phyloP scores from a whole-genome alignment of 805 yeast genomes.

The Cyberlindnera nakhonratchasimensis region DNA sequence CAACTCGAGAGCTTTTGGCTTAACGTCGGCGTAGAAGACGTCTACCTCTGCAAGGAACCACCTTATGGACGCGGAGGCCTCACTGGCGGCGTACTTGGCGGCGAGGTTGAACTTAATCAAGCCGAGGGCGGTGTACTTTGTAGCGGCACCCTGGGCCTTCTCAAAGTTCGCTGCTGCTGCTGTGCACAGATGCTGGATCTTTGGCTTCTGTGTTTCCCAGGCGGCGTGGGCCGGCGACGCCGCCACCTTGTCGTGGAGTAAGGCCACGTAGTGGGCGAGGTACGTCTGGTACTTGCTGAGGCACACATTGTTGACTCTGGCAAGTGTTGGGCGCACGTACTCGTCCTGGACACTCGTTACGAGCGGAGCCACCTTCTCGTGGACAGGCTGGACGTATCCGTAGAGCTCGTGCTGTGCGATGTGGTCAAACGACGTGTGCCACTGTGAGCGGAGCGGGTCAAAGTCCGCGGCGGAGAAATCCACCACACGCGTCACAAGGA shows the following conservation, averaged over 20 bases:
- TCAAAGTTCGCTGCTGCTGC: not conserved
- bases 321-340: constrained; percentile 14
- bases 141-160: constrained; percentile 1
- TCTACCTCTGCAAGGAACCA: not conserved
- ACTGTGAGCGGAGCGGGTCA: constrained; percentile 22
- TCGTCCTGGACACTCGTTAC: constrained; percentile 5
- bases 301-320: constrained; percentile 1
- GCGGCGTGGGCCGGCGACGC: constrained; percentile 9
- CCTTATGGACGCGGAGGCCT: not conserved
- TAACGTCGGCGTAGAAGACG: constrained; percentile 2
- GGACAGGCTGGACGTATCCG: constrained; percentile 20
- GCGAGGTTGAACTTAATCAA: constrained; percentile 7
- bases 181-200: not conserved
- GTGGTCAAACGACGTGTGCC: constrained; percentile 10
- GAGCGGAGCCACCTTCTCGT: constrained; percentile 13
- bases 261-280: constrained; percentile 15
- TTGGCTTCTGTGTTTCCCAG: constrained; percentile 5
- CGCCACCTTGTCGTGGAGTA: constrained; percentile 3
- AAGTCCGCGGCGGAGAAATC: constrained; percentile 24
- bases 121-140: constrained; percentile 12
- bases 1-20: constrained; percentile 11
- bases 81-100: constrained; percentile 5
- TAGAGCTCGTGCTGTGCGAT: constrained; percentile 18
- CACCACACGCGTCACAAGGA: constrained; percentile 16
- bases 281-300: constrained; percentile 15